Evolutionary conservation across 2,329 filamentous ascomycete genomes (phyloP).

Genomic region (Xenoacremonium recifei): DNA sequence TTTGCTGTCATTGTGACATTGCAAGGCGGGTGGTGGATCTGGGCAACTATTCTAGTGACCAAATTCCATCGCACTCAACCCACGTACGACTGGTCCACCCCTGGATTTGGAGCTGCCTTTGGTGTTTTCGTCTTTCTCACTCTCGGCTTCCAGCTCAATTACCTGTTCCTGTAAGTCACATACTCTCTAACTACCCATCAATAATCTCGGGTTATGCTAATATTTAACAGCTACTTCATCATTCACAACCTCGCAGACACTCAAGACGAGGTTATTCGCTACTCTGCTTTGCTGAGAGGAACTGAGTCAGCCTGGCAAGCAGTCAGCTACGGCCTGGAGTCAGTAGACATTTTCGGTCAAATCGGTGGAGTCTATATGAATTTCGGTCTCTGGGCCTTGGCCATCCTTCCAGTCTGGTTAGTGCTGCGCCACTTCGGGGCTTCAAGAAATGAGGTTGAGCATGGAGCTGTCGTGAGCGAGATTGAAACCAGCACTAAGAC

Average conservation of each 20-base stretch:
- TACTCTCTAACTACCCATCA: not conserved
- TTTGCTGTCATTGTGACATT: slow-evolving; percentile 55
- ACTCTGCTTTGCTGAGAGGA: slow-evolving; percentile 65
- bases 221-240: slow-evolving; percentile 59
- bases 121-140: slow-evolving; percentile 67
- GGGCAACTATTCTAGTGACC: slow-evolving; percentile 65
- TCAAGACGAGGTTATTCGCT: slow-evolving; percentile 64
- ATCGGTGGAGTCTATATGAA: slow-evolving; percentile 70
- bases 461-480: slow-evolving; percentile 5
- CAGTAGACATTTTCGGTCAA: slow-evolving; percentile 59
- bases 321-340: slow-evolving; percentile 67
- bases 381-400: slow-evolving; percentile 64
- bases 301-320: slow-evolving; percentile 74
- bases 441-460: not conserved
- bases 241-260: slow-evolving; percentile 62
- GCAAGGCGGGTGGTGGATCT: slow-evolving; percentile 71
- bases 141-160: slow-evolving; percentile 69
- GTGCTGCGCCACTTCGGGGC: slow-evolving; percentile 50
- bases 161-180: slow-evolving; percentile 60
- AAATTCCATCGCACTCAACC: slow-evolving; percentile 56
- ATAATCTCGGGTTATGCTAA: not conserved
- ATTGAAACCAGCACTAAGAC: slow-evolving; percentile 12
- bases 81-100: slow-evolving; percentile 63
- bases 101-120: slow-evolving; percentile 65
- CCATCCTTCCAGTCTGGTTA: slow-evolving; percentile 65